A percentile compares a stretch with the other conserved stretches of the same genome.
phyloP scores from a whole-genome alignment of 768 basidiomycete genomes.

The Tylopilus rubrobrunneus region DNA sequence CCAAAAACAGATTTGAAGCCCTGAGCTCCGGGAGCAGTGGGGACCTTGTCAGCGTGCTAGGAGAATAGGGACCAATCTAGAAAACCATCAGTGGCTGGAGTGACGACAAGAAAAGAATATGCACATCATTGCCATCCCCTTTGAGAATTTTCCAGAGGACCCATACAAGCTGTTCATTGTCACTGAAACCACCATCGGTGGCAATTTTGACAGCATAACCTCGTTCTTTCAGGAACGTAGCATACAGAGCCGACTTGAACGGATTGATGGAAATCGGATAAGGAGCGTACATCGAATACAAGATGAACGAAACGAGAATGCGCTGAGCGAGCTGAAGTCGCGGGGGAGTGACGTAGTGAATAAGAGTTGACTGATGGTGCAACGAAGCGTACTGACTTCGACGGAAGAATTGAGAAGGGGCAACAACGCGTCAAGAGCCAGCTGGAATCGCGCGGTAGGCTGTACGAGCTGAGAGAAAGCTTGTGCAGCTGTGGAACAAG shows the following conservation, averaged over 20 bases:
- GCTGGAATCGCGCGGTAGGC: constrained; percentile 73
- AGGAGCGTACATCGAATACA: constrained; percentile 77
- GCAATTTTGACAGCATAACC: constrained; percentile 53
- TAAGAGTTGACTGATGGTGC: constrained; percentile 11
- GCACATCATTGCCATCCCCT: constrained; percentile 77
- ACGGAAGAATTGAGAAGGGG: constrained; percentile 58
- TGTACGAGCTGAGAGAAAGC: constrained; percentile 75
- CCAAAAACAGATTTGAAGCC: constrained; percentile 66
- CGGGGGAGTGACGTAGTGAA: constrained; percentile 11
- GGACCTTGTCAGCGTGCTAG: constrained; percentile 68
- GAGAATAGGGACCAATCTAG: constrained; percentile 80
- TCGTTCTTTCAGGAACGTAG: constrained; percentile 66
- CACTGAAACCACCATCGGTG: constrained; percentile 44
- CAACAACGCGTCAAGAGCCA: constrained; percentile 78
- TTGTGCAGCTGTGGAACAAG: constrained; percentile 74
- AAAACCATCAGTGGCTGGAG: constrained; percentile 3
- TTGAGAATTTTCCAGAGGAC: constrained; percentile 84
- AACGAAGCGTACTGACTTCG: constrained; percentile 44
- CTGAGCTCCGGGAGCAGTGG: constrained; percentile 72
- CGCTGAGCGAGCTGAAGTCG: constrained; percentile 58
- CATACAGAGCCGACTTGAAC: constrained; percentile 69
- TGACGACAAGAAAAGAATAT: neutral
- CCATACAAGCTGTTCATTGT: constrained; percentile 79
- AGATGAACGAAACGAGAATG: constrained; percentile 74
- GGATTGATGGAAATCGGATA: constrained; percentile 79